Evolutionary conservation across 176 grass and related monocot species (phyloP).

Genomic region (Coix lacrymajobi): DNA sequence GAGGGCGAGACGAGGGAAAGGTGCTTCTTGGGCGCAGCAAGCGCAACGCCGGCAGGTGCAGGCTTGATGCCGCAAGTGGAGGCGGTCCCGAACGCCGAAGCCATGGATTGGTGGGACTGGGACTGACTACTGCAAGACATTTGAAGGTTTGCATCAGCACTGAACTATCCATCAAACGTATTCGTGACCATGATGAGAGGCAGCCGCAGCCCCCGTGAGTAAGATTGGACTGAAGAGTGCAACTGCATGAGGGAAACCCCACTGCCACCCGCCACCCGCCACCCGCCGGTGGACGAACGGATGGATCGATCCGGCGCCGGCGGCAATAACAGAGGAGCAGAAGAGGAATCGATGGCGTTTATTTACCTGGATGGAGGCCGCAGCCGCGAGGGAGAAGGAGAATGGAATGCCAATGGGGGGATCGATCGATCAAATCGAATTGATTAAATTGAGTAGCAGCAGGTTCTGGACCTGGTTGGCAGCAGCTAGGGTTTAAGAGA

Average conservation of each 20-base stretch:
- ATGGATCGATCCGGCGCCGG: not conserved
- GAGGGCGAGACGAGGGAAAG: not conserved
- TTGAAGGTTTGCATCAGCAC: not conserved
- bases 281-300: not conserved
- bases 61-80: constrained; percentile 11
- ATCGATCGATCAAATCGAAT: not conserved
- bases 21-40: not conserved
- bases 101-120: constrained; percentile 9
- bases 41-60: not conserved
- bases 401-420: not conserved
- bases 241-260: not conserved
- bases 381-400: not conserved
- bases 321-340: not conserved
- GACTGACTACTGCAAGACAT: not conserved
- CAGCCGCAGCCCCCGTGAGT: too few relatives aligned
- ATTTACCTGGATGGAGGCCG: not conserved
- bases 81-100: not conserved
- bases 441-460: too few relatives aligned
- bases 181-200: too few relatives aligned
- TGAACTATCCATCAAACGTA: not conserved
- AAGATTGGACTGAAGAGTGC: not conserved
- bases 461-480: not conserved
- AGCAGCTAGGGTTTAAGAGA: not conserved
- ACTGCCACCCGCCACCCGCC: not conserved
- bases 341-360: not conserved